Base-by-base conservation (phyloP, 164 flowering plant species). In the Liriodendron chinense region DNA sequence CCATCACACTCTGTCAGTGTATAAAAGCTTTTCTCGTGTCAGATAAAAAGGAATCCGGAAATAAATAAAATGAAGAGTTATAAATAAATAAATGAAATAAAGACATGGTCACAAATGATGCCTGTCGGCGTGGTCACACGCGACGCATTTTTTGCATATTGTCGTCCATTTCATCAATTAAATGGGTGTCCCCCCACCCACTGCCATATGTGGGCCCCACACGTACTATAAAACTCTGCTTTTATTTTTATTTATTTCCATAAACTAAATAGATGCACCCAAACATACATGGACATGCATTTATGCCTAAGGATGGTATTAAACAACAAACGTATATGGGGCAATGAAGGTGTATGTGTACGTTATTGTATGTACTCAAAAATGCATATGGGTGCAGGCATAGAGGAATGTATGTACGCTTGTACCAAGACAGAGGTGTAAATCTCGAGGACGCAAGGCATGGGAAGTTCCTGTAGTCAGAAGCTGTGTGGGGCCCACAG, bases 141-240 rank as follows among this genome's bases (percentile, higher is more conserved):
- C 1, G 43, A 25, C 16, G 13, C 22, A 20, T 65, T 14, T 65
- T 23, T 65, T 65, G n/a, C 68, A 22, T 5, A 21, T 24, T 65
- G 24, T 65, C 68, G 26, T 22, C 4, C 26, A 67, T 26, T 25
- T 67, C 21, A n/a, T 24, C 47, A 26, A 67, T 34, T 67, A 67
- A 67, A 67, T 67, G 47, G 47, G 5, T 67, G 69, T 67, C 69
- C 9, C 69, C 69, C 28, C 69, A 67, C 28, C 69, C 69, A 67
- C 69, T 26, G 20, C 43, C 69, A 67, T 53, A 53, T 9, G 59
- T 16, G 59, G 59, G 59, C 16, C 59, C 59, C 59, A 34, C 59
- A 12, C 9, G 13, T 53, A 13, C 18, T 53, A 53, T 53, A 12
- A 53, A 53, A 53, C 59, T 53, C 59, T 34, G 13, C 18, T 10